Evolutionary conservation across 352 stramenopile genomes (phyloP).

Genomic region (Phytopythium oedochilum): DNA sequence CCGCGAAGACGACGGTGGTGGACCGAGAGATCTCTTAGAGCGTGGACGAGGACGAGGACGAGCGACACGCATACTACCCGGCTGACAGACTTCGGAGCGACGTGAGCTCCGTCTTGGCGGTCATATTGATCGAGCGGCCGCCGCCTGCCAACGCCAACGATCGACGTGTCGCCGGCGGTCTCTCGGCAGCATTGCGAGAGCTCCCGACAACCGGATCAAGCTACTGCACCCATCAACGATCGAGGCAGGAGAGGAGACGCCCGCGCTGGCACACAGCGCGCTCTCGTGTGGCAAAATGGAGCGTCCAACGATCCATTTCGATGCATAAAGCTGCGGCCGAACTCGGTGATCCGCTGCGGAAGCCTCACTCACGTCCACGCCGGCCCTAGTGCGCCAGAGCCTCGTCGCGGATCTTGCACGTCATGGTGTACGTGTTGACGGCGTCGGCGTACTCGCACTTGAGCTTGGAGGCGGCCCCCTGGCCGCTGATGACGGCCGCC

Average conservation of each 20-base stretch:
- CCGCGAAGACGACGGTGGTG: background rate
- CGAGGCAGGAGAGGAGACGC: background rate
- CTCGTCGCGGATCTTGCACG: slow-evolving; percentile 36
- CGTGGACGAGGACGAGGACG: slow-evolving; percentile 29
- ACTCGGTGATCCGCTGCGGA: background rate
- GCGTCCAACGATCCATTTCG: too few species aligned
- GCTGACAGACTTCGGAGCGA: slow-evolving; percentile 20
- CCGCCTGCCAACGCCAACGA: background rate
- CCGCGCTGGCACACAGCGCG: too few species aligned
- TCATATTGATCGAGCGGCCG: slow-evolving; percentile 6
- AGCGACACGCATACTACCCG: slow-evolving; percentile 22
- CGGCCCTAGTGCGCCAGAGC: slow-evolving; percentile 19
- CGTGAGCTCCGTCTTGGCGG: slow-evolving; percentile 19
- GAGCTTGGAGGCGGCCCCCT: slow-evolving; percentile 17
- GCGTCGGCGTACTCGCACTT: slow-evolving; percentile 23
- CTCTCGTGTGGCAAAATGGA: background rate
- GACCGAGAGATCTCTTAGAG: too few species aligned
- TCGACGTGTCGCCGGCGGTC: background rate
- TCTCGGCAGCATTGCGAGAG: slow-evolving; percentile 7
- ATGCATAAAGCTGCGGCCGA: too few species aligned
- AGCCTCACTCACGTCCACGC: background rate
- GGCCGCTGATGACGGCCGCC: slow-evolving; percentile 11
- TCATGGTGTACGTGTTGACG: slow-evolving; percentile 33
- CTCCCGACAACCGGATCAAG: slow-evolving; percentile 10
- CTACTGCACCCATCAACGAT: slow-evolving; percentile 7